phyloP scores from a whole-genome alignment of 306 rosid genomes.

The Lathyrus aphaca region DNA sequence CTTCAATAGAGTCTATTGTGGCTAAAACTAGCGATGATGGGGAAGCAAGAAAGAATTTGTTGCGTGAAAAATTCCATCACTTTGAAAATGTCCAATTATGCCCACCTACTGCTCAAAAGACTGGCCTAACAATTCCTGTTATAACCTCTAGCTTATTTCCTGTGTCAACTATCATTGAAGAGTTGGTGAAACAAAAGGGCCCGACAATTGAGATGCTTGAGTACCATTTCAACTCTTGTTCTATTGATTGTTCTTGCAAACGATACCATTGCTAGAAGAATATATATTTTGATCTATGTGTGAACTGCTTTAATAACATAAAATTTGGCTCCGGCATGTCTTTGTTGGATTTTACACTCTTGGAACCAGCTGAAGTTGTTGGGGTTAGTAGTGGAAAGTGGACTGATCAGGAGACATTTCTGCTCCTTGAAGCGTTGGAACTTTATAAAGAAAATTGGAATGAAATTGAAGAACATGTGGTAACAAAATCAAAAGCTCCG shows the following conservation, averaged over 20 bases:
- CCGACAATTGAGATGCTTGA: slow-evolving; percentile 68
- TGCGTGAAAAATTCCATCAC: slow-evolving; percentile 72
- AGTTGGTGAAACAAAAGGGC: no score
- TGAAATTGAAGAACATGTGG: slow-evolving; percentile 95
- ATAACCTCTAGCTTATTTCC: slow-evolving; percentile 74
- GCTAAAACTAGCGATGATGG: slow-evolving; percentile 47
- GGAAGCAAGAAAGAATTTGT: slow-evolving; percentile 51
- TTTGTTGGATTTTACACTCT: slow-evolving; percentile 83
- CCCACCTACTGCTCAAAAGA: slow-evolving; percentile 57
- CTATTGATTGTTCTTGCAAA: slow-evolving; percentile 94
- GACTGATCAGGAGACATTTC: slow-evolving; percentile 99
- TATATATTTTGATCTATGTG: slow-evolving; percentile 91
- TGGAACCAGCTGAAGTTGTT: slow-evolving; percentile 93
- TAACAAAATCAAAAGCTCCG: slow-evolving; percentile 89
- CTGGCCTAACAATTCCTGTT: slow-evolving; percentile 51
- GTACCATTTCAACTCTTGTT: slow-evolving; percentile 96
- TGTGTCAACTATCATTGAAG: slow-evolving; percentile 73
- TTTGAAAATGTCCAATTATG: slow-evolving; percentile 65
- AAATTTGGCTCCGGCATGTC: slow-evolving; percentile 88
- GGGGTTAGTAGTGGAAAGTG: slow-evolving; percentile 90
- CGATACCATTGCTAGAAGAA: slow-evolving; percentile 99
- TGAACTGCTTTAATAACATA: slow-evolving; percentile 82
- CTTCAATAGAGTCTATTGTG: slow-evolving; percentile 50
- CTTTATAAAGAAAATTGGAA: slow-evolving; percentile 92
- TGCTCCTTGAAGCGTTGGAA: slow-evolving; percentile 94